Conservation (phyloP, 2,329 filamentous ascomycete species). For the Cladophialophora immunda region DNA sequence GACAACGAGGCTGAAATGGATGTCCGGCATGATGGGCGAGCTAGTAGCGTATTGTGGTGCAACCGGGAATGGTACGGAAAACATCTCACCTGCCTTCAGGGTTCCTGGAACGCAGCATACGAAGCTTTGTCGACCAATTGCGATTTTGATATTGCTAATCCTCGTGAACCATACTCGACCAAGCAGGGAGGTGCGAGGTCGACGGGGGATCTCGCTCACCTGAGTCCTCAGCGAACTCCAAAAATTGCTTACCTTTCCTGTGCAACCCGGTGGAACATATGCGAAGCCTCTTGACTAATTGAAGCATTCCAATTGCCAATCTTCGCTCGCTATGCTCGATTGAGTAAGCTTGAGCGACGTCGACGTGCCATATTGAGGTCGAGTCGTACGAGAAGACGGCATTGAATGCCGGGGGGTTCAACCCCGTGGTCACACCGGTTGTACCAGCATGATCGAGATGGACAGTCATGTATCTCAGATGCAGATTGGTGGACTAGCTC, state of each 20-base stretch:
- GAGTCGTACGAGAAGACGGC: not conserved
- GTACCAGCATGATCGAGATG: not conserved
- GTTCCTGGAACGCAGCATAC: not conserved
- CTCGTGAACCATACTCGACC: not conserved
- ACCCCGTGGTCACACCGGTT: not conserved
- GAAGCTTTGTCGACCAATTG: not conserved
- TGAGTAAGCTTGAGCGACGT: not conserved
- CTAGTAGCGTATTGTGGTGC: not conserved
- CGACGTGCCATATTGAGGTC: not conserved
- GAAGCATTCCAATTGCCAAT: not conserved
- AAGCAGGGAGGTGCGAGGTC: not conserved
- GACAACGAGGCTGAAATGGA: not conserved
- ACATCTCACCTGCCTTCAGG: not conserved
- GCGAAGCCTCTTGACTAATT: slow-evolving; percentile 8
- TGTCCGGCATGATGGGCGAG: not conserved
- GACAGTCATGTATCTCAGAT: not conserved
- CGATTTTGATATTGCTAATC: not conserved
- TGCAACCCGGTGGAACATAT: not conserved
- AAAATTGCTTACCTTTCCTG: not conserved
- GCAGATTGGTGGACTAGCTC: not conserved
- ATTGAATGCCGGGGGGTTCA: not conserved
- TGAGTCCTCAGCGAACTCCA: not conserved
- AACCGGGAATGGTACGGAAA: not conserved
- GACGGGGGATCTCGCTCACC: not conserved
- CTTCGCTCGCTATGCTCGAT: not conserved